Evolutionary conservation across 2,329 filamentous ascomycete genomes (phyloP), one percentile per base, ranked within the genome.

Genomic region (Cercospora brassicicola): DNA sequence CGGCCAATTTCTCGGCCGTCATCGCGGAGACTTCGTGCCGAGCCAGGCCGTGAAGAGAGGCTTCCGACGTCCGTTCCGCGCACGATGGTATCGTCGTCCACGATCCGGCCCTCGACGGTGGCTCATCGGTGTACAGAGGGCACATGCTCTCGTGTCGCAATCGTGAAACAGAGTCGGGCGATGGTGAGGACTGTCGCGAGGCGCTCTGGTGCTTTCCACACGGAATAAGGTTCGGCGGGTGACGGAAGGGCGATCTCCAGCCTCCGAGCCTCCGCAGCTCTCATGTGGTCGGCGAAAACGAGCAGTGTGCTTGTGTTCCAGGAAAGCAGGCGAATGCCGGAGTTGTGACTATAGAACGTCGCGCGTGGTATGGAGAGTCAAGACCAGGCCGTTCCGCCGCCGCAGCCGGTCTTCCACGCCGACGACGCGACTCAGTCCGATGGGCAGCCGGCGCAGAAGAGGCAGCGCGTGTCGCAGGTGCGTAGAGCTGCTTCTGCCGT

Each of bases 381-480:
- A 15, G 61, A 56, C 20, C 48, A 57, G 60, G 28, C 28, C n/a
- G 9, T 20, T 33, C 57, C 57, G 57, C 51, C 53, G 36, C 23
- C 20, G 23, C 53, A 64, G 31, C 56, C 18, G 56, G 64, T 23
- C 23, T 59, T 64, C 62, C 62, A 30, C 33, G 26, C 36, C 63
- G 55, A 26, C 15, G 63, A 53, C 63, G 55, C n/a, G 23, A 53
- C 60, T 11, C 62, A 10, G 13, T 2, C 59, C 13, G 70, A 68
- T 7, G 8, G 45, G n/a, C 63, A 62, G 28, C 66, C 69, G 6
- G 45, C 67, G 18, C 45, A 62, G 8, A 72, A 72, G 64, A 57
- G 71, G 13, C 71, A 71, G 55, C 67, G 71, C 20, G 69, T 72
- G n/a, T 71, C 69, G 18, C 71, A 72, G 61, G 69, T 67, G 30